phyloP scores from a whole-genome alignment of 106 monocot genomes.

The Dioscorea alata region DNA sequence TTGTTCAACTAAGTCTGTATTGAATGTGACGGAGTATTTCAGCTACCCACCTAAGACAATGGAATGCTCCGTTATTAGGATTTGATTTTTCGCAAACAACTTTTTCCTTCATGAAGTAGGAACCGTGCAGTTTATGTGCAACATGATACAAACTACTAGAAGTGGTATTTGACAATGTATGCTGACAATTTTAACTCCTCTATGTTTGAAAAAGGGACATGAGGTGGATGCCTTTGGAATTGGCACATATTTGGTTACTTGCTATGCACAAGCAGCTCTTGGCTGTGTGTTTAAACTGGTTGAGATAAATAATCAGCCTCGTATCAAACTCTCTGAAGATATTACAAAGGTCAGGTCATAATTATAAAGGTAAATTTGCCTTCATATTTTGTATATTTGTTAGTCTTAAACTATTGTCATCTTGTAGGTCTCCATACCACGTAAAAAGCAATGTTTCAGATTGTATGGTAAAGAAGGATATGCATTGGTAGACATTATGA shows the following conservation, averaged over 20 bases:
- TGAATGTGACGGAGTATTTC: too few relatives aligned
- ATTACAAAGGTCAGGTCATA: conserved; percentile 59
- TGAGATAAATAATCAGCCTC: conserved; percentile 92
- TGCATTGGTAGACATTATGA: conserved; percentile 92
- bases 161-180: too few relatives aligned
- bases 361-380: too few relatives aligned
- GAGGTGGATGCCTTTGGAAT: conserved; percentile 93
- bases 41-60: too few relatives aligned
- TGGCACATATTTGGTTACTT: conserved; percentile 96
- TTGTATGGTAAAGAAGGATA: conserved; percentile 94
- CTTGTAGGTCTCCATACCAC: conserved; percentile 93
- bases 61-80: too few relatives aligned
- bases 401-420: not conserved
- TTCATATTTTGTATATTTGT: too few relatives aligned
- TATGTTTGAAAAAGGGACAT: conserved; percentile 54
- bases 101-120: too few relatives aligned
- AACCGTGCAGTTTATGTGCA: too few relatives aligned
- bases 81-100: too few relatives aligned
- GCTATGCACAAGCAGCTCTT: conserved; percentile 95
- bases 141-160: too few relatives aligned
- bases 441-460: conserved; percentile 84
- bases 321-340: conserved; percentile 99
- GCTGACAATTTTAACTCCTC: too few relatives aligned
- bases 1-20: too few relatives aligned
- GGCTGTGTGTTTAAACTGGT: conserved; percentile 98